Evolutionary conservation across 352 stramenopile species (phyloP).

Genomic region (Phytopythium mirpurense): DNA sequence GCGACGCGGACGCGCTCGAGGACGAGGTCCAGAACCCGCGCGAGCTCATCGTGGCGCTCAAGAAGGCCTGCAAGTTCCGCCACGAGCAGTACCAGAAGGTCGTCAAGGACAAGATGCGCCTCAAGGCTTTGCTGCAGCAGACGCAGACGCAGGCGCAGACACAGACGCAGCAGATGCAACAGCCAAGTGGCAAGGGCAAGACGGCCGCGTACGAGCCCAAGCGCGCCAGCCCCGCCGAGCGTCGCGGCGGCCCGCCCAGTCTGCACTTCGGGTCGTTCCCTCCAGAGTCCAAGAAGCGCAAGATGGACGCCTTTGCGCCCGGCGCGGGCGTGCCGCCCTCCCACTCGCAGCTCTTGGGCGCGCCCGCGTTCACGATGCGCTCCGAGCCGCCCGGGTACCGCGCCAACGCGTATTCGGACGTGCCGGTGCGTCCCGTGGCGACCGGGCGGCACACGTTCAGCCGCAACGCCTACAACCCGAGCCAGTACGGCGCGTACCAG

Average conservation of each 20-base stretch:
- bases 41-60: constrained; percentile 69
- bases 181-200: constrained; percentile 22
- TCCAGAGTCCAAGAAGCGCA: constrained; percentile 57
- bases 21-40: constrained; percentile 75
- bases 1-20: constrained; percentile 57
- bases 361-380: constrained; percentile 17
- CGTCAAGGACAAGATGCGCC: constrained; percentile 66
- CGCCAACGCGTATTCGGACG: constrained; percentile 62
- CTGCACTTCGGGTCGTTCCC: constrained; percentile 20
- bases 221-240: constrained; percentile 11
- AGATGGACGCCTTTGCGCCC: constrained; percentile 19
- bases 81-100: constrained; percentile 83
- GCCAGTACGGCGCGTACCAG: constrained; percentile 65
- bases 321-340: constrained; percentile 2
- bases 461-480: constrained; percentile 58
- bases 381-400: constrained; percentile 36
- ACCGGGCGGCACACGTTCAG: constrained; percentile 31
- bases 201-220: constrained; percentile 19
- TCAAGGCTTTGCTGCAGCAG: constrained; percentile 65
- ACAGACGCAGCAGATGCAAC: neutral
- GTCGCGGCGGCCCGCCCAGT: constrained; percentile 3
- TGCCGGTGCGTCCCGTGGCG: constrained; percentile 37
- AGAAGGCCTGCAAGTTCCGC: constrained; percentile 78
- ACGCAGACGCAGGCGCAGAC: constrained; percentile 14
- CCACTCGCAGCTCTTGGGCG: constrained; percentile 1